A percentile compares a stretch with the other conserved stretches of the same genome.
Evolutionary conservation across 1,284 basidiomycete species (phyloP).

Genomic region (Irpex sp.): DNA sequence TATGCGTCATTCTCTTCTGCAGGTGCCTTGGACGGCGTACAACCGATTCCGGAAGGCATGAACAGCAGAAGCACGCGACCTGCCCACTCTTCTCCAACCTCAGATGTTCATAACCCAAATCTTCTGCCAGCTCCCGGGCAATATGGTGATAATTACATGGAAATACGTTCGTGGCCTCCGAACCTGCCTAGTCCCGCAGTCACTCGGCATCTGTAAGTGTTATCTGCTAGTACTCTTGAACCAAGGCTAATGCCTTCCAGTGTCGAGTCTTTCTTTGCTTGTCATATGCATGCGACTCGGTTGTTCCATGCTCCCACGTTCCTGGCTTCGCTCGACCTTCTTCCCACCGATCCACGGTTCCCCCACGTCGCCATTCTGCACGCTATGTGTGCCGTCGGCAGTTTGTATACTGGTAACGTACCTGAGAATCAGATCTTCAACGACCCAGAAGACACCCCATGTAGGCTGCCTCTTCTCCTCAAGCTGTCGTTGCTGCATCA

Average conservation of each 20-base stretch:
- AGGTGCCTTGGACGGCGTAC: neutral
- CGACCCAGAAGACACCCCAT: slow-evolving; percentile 31
- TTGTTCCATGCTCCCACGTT: slow-evolving; percentile 66
- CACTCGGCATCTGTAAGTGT: slow-evolving; percentile 58
- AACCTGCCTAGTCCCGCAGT: slow-evolving; percentile 57
- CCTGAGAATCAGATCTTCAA: slow-evolving; percentile 39
- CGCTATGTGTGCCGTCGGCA: slow-evolving; percentile 73
- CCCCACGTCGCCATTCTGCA: slow-evolving; percentile 66
- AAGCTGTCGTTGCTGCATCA: neutral
- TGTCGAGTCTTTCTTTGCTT: slow-evolving; percentile 69
- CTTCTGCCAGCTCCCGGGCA: neutral
- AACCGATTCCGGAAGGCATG: neutral
- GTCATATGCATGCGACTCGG: slow-evolving; percentile 63
- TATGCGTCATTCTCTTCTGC: neutral
- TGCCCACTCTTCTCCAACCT: neutral
- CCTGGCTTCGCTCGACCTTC: slow-evolving; percentile 56
- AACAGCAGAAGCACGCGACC: neutral
- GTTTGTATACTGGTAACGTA: slow-evolving; percentile 59
- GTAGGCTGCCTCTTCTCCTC: slow-evolving; percentile 9
- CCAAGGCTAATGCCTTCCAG: slow-evolving; percentile 29
- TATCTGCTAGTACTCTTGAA: neutral
- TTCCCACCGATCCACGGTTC: slow-evolving; percentile 68
- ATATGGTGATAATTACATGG: slow-evolving; percentile 18
- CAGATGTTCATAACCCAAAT: neutral
- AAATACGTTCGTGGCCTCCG: slow-evolving; percentile 61